phyloP scores from a whole-genome alignment of 148 eudicot genomes.

The Nepenthes mirabilis region DNA sequence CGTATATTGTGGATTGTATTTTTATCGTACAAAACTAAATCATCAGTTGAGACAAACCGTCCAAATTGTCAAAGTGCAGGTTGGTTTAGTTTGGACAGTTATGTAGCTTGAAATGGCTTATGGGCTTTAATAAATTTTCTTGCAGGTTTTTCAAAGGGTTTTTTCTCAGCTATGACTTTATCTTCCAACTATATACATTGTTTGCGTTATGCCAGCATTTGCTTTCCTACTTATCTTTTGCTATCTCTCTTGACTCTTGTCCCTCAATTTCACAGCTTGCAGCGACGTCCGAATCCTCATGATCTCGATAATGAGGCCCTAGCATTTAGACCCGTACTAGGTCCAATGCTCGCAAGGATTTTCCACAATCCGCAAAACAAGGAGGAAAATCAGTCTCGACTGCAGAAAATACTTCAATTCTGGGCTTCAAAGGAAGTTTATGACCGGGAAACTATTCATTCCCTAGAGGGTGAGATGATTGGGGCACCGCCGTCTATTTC shows the following conservation, averaged over 20 bases:
- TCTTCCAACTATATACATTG: too few relatives aligned
- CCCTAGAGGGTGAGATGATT: conserved; percentile 81
- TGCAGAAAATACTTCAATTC: conserved; percentile 87
- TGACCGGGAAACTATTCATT: conserved; percentile 69
- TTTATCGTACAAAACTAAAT: too few relatives aligned
- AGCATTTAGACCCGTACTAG: conserved; percentile 89
- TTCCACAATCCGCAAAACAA: conserved; percentile 85
- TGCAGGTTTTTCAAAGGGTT: too few relatives aligned
- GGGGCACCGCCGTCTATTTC: conserved; percentile 45
- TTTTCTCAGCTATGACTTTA: too few relatives aligned
- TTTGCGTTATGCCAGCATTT: too few relatives aligned
- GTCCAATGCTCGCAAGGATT: conserved; percentile 80
- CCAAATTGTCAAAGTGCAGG: too few relatives aligned
- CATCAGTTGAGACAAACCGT: too few relatives aligned
- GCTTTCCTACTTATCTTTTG: background rate
- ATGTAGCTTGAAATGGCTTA: too few relatives aligned
- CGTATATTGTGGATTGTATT: too few relatives aligned
- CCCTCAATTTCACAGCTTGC: conserved; percentile 50
- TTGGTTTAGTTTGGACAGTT: too few relatives aligned
- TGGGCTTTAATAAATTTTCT: too few relatives aligned
- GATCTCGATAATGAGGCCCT: conserved; percentile 96
- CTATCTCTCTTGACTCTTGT: conserved; percentile 8
- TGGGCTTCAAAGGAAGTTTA: conserved; percentile 98
- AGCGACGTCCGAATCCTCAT: conserved; percentile 62
- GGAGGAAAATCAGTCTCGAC: conserved; percentile 86